Base-by-base conservation (phyloP, 2,329 filamentous ascomycete genomes). In the Diaporthe nobilis region DNA sequence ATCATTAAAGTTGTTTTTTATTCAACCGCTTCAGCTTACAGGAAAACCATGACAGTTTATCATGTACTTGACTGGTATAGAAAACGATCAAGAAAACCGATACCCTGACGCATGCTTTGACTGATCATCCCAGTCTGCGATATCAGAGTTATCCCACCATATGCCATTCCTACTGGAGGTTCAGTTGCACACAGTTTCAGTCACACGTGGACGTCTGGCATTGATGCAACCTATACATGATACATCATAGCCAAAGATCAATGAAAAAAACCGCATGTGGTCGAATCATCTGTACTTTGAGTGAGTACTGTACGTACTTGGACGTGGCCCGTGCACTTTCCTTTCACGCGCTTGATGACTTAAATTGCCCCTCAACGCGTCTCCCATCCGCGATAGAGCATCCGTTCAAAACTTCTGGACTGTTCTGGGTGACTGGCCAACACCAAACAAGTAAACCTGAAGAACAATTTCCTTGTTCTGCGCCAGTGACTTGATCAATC, bases 291-390 rank as follows among this genome's bases (percentile, higher is more conserved):
- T 39, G 39, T 25, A 37, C n/a, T 34, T 17, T 8, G 20, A 28
- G 39, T 49, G 55, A 49, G 61, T 20, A 39, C 4, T 22, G 22
- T 17, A 51, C 6, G 39, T 25, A 42, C 31, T 53, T 53, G 12
- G 17, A n/a, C 2, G 37, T 73, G 71, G 71, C 31, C 71, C 58
- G 71, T 73, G 71, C 65, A n/a, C 37, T 22, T 57, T 4, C 58
- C 58, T 44, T 44, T 51, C 47, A 73, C 71, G 49, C 58, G 71
- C 47, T 57, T 42, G n/a, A 57, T 10, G 58, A 55, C 31, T 47
- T 51, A 22, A 61, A 28, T 60, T 71, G 68, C 53, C 51, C 58
- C 71, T 65, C 47, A 65, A 65, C 71, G 71, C 71, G 71, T 65
- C 58, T 65, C 49, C 58, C 49, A 15, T 20, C 10, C n/a, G 44